A percentile compares a stretch with the other conserved stretches of the same genome.
These are phyloP conservation scores for Globisporangium iwayamae DNA, from an alignment of 352 stramenopile species.

Conservation along the genomic window DNA sequence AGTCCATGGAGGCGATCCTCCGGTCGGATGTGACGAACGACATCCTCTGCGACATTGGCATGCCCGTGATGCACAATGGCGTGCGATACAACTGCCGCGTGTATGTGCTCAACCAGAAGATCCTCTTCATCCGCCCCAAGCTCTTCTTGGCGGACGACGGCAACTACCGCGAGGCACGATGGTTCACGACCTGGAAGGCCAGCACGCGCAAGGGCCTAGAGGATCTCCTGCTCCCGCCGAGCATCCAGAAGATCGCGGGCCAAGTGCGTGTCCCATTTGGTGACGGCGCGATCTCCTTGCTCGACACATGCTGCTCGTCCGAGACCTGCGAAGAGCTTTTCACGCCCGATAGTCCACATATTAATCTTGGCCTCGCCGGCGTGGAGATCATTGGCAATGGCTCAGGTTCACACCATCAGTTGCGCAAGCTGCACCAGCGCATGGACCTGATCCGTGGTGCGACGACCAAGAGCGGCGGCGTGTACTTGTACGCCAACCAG, in stretches of 20 bases:
- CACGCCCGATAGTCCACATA: slow-evolving; percentile 94
- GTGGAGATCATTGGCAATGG: slow-evolving; percentile 98
- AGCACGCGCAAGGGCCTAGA: slow-evolving; percentile 46
- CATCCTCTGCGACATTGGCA: slow-evolving; percentile 98
- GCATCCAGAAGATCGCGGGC: slow-evolving; percentile 79
- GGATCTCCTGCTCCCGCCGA: slow-evolving; percentile 73
- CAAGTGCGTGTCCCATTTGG: slow-evolving; percentile 79
- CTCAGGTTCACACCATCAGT: slow-evolving; percentile 95
- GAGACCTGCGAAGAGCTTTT: slow-evolving; percentile 99
- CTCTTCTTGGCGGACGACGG: slow-evolving; percentile 94
- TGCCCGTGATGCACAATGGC: slow-evolving; percentile 94
- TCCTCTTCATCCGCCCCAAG: slow-evolving; percentile 93
- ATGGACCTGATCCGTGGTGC: slow-evolving; percentile 89
- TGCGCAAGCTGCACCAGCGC: slow-evolving; percentile 92
- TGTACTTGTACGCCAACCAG: slow-evolving; percentile 98
- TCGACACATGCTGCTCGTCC: slow-evolving; percentile 86
- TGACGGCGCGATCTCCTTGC: slow-evolving; percentile 69
- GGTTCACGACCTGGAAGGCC: slow-evolving; percentile 86
- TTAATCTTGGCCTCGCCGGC: slow-evolving; percentile 90
- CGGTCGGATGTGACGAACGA: slow-evolving; percentile 85
- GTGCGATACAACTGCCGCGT: slow-evolving; percentile 98
- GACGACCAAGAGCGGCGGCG: slow-evolving; percentile 93
- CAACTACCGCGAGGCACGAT: slow-evolving; percentile 97
- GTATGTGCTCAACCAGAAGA: slow-evolving; percentile 91
- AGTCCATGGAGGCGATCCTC: slow-evolving; percentile 89